These are phyloP conservation scores for Malassezia obtusa DNA, from an alignment of 1,284 basidiomycete species.

Conservation along the genomic window DNA sequence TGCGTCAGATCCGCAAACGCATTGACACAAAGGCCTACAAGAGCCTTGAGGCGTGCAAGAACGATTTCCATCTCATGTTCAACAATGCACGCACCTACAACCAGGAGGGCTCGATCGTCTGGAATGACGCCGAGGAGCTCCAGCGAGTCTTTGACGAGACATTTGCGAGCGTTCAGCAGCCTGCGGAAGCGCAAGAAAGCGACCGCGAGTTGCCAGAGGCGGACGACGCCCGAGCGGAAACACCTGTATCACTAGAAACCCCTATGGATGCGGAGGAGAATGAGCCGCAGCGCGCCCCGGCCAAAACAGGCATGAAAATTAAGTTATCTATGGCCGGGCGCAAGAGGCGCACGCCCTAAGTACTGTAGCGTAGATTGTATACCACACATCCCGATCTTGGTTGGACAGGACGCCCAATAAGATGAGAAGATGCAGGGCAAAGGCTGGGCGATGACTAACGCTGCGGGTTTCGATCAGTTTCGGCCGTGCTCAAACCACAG, in stretches of 20 bases:
- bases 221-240: not conserved
- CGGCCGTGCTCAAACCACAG: no score
- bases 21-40: conserved; percentile 66
- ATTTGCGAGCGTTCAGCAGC: conserved; percentile 30
- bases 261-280: not conserved
- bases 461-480: no score
- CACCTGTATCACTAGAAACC: not conserved
- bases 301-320: conserved; percentile 17
- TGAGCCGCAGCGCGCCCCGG: not conserved
- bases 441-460: no score
- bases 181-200: conserved; percentile 21
- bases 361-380: not conserved
- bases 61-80: conserved; percentile 82
- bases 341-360: conserved; percentile 6
- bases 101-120: conserved; percentile 71
- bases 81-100: conserved; percentile 64
- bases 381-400: no score
- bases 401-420: no score
- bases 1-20: conserved; percentile 77
- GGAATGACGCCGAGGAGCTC: conserved; percentile 62
- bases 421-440: no score
- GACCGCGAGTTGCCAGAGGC: conserved; percentile 16
- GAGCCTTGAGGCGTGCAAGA: conserved; percentile 61
- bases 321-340: conserved; percentile 16
- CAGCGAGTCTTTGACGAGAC: conserved; percentile 38